Conservation (phyloP, 108 stramenopile genomes). For the Conticribra guillardii region DNA sequence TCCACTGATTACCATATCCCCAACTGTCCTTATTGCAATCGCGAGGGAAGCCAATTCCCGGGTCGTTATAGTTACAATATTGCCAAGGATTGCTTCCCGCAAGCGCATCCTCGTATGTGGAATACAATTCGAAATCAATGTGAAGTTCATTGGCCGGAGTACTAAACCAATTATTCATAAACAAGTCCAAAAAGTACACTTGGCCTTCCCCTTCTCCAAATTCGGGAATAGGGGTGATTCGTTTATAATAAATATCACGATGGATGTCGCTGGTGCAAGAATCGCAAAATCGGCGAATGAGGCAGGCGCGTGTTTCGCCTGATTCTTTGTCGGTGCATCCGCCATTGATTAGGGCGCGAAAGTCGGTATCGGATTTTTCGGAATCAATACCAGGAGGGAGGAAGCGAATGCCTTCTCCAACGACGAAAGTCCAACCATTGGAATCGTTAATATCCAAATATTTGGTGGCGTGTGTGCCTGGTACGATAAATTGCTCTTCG, state of each 20-base stretch:
- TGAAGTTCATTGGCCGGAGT: conserved; percentile 13
- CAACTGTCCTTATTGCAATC: conserved; percentile 12
- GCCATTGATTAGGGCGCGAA: conserved; percentile 24
- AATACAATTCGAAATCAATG: conserved; percentile 44
- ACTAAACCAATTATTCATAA: conserved; percentile 42
- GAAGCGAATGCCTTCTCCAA: conserved; percentile 32
- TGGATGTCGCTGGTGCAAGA: conserved; percentile 29
- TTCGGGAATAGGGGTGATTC: conserved; percentile 25
- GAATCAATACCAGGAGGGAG: conserved; percentile 20
- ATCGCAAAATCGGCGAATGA: conserved; percentile 34
- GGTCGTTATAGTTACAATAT: conserved; percentile 35
- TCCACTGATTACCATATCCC: conserved; percentile 17
- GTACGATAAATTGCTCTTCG: conserved; percentile 23
- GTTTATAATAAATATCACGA: conserved; percentile 47
- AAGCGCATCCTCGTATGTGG: conserved; percentile 44
- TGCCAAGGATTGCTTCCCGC: conserved; percentile 26
- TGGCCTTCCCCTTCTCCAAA: conserved; percentile 5
- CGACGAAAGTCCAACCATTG: conserved; percentile 13
- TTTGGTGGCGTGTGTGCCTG: background rate
- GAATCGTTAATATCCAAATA: conserved; percentile 10
- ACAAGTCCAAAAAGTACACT: conserved; percentile 36
- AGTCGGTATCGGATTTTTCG: conserved; percentile 14
- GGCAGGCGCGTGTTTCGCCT: conserved; percentile 16
- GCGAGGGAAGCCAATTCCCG: conserved; percentile 37
- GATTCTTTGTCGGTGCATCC: background rate